These are phyloP conservation scores for Apium graveolens DNA, from an alignment of 129 eudicot species.

Conservation along the genomic window DNA sequence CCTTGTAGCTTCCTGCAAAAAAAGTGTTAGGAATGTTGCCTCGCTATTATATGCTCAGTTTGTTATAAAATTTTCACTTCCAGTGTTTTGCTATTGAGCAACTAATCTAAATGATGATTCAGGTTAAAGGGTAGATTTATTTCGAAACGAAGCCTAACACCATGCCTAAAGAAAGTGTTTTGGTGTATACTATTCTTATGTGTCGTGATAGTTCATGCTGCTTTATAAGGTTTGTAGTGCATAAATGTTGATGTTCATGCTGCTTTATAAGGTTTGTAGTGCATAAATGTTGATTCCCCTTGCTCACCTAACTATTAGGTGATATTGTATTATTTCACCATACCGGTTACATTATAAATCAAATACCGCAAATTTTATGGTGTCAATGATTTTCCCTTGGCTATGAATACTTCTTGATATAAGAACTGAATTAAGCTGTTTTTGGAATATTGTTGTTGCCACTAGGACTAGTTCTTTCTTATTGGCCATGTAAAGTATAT, in stretches of 20 bases:
- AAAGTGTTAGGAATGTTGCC: not conserved
- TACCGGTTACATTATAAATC: not conserved
- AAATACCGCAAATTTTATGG: not conserved
- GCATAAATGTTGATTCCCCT: not conserved
- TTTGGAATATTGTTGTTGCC: not conserved
- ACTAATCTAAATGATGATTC: not conserved
- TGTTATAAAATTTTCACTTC: not conserved
- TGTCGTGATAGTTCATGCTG: not conserved
- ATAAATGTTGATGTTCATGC: too few relatives aligned
- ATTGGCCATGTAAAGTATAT: not conserved
- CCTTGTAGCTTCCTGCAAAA: not conserved
- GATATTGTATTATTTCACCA: not conserved
- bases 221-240: not conserved
- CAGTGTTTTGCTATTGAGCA: not conserved
- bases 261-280: not conserved
- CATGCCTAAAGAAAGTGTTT: not conserved
- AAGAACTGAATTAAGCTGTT: not conserved
- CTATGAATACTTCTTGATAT: not conserved
- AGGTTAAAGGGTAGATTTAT: not conserved
- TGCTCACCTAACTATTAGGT: not conserved
- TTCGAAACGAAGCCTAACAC: not conserved
- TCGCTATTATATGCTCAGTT: not conserved
- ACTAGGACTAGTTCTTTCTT: not conserved
- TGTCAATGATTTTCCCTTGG: not conserved
- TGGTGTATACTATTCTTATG: not conserved